Percentiles rank a stretch among this genome's conserved stretches.
These are phyloP conservation scores for Wickerhamiella dianesei DNA, from an alignment of 805 yeast genomes.

Conservation along the genomic window DNA sequence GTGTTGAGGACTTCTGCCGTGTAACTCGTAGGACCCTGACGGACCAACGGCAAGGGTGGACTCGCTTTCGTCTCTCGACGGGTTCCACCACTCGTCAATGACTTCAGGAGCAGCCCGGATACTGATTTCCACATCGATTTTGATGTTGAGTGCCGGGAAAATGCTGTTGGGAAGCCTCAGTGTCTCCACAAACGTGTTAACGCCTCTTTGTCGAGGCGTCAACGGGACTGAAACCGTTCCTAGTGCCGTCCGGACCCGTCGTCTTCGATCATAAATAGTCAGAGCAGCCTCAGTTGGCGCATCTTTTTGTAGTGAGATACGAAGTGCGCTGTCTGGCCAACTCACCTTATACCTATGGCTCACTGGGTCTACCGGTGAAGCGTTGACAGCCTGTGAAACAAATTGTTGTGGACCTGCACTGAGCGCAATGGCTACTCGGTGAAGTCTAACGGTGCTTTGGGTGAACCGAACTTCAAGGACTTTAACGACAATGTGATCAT, in stretches of 20 bases:
- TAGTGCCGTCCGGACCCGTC: conserved; percentile 16
- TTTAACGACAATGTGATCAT: conserved; percentile 5
- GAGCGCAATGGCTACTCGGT: conserved; percentile 14
- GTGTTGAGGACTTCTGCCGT: too few relatives aligned
- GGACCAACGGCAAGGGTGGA: too few relatives aligned
- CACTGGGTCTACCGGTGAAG: conserved; percentile 20
- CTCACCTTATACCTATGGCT: conserved; percentile 14
- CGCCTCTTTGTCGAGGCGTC: conserved; percentile 3
- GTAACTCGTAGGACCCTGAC: too few relatives aligned
- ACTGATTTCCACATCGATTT: conserved; percentile 11
- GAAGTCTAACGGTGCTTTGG: conserved; percentile 14
- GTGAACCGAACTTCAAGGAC: conserved; percentile 19
- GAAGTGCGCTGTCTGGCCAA: conserved; percentile 16
- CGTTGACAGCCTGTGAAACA: conserved; percentile 10
- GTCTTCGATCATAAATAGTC: conserved; percentile 14
- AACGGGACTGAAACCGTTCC: conserved; percentile 15
- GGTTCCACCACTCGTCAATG: background rate
- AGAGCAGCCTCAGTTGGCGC: conserved; percentile 8
- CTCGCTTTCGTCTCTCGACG: background rate
- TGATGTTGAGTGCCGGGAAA: conserved; percentile 15
- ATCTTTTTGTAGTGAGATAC: conserved; percentile 5
- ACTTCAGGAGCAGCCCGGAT: conserved; percentile 4
- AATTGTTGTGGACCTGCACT: conserved; percentile 15
- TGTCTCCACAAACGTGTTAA: conserved; percentile 7
- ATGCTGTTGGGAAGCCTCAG: conserved; percentile 11